Percentiles rank a stretch among this genome's conserved stretches.
Conservation (phyloP, 2,329 filamentous ascomycete genomes). For the Trichoderma polysporum region DNA sequence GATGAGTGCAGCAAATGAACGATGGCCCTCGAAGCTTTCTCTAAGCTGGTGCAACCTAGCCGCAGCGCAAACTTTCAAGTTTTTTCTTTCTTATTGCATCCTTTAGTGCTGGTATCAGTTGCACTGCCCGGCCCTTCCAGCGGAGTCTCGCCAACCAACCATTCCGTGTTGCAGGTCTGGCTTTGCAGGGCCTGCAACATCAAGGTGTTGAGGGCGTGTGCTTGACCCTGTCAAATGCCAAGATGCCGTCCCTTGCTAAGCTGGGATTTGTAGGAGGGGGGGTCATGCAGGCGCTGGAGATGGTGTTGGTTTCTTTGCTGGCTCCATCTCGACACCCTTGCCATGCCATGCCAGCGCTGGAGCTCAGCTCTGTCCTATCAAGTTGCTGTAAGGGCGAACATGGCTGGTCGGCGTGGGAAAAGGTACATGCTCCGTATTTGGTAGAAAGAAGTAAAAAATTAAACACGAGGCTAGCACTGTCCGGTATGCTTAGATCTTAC, state of each 20-base stretch:
- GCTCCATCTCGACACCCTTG: constrained; percentile 2
- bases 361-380: constrained; percentile 8
- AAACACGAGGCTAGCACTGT: constrained; percentile 2
- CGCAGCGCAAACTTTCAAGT: not conserved
- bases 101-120: not conserved
- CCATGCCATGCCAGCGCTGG: not conserved
- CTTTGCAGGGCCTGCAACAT: constrained; percentile 7
- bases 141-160: constrained; percentile 2
- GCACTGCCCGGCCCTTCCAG: not conserved
- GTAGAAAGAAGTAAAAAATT: not conserved
- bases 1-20: not conserved
- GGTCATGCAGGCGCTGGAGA: not conserved
- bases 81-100: not conserved
- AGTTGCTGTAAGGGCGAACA: not conserved
- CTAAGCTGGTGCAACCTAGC: not conserved
- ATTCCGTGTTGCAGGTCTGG: not conserved
- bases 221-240: not conserved
- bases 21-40: not conserved
- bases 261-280: not conserved
- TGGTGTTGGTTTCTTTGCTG: not conserved
- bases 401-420: not conserved
- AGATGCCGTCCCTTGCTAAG: constrained; percentile 5
- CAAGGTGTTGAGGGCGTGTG: constrained; percentile 8
- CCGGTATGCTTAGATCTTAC: constrained; percentile 15
- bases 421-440: too few species aligned